Evolutionary conservation across 192 early-diverging fungal genomes (phyloP).

Genomic region (Backusella australiensis): DNA sequence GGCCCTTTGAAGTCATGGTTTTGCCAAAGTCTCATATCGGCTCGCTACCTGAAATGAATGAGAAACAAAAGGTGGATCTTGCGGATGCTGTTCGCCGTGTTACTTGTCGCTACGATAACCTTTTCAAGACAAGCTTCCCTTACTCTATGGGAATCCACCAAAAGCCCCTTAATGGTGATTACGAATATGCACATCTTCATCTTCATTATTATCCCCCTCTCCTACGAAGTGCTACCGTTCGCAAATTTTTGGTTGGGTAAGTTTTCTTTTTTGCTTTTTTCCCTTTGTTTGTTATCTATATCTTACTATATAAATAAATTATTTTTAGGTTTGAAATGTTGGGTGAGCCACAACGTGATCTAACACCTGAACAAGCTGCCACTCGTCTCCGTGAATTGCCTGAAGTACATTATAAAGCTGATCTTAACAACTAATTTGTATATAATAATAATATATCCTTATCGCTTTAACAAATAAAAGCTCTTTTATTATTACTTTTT

Average conservation of each 20-base stretch:
- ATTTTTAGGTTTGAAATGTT: constrained; percentile 83
- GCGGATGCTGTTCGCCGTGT: constrained; percentile 75
- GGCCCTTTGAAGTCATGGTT: constrained; percentile 95
- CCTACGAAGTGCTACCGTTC: constrained; percentile 83
- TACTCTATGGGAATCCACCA: constrained; percentile 98
- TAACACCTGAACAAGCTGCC: constrained; percentile 93
- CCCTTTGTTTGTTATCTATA: neutral
- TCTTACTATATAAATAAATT: neutral
- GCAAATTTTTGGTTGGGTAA: constrained; percentile 95
- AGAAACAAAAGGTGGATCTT: constrained; percentile 57
- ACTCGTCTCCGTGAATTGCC: constrained; percentile 61
- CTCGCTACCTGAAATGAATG: constrained; percentile 49
- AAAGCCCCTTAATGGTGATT: constrained; percentile 63
- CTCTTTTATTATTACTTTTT: too few species aligned
- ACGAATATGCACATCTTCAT: constrained; percentile 75
- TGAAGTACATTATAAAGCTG: constrained; percentile 55
- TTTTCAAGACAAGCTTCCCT: constrained; percentile 90
- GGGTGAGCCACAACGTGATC: constrained; percentile 89
- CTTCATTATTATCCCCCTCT: constrained; percentile 96
- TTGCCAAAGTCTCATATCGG: constrained; percentile 64
- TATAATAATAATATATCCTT: constrained; percentile 1
- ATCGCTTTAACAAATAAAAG: neutral
- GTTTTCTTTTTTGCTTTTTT: constrained; percentile 15
- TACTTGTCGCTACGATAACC: constrained; percentile 88
- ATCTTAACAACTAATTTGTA: neutral